Conservation (phyloP, 768 basidiomycete genomes). For the Ephemerocybe angulata region DNA sequence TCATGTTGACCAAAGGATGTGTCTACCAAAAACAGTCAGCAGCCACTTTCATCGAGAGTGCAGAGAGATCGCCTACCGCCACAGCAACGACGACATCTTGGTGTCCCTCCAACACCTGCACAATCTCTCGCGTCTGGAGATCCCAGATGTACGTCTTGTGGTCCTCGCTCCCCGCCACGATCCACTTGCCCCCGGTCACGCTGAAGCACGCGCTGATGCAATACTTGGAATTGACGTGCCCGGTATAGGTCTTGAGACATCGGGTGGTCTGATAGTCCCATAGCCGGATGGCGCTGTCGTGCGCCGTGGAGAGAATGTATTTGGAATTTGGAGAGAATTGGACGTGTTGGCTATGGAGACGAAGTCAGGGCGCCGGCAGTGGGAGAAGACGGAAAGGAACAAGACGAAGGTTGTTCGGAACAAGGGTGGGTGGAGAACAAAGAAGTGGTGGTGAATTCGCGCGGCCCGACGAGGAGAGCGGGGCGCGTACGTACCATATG, state of each 20-base stretch:
- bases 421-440: not conserved
- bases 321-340: constrained; percentile 95
- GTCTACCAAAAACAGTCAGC: constrained; percentile 43
- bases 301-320: constrained; percentile 90
- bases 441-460: not conserved
- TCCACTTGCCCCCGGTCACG: constrained; percentile 84
- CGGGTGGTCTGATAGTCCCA: constrained; percentile 94
- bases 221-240: constrained; percentile 79
- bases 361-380: not conserved
- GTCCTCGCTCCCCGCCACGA: constrained; percentile 90
- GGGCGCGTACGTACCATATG: constrained; percentile 52
- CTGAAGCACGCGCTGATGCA: constrained; percentile 84
- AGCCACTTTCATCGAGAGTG: constrained; percentile 7
- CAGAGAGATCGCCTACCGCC: constrained; percentile 45
- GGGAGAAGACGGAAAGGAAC: not conserved
- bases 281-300: constrained; percentile 88
- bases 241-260: constrained; percentile 85
- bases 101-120: constrained; percentile 72
- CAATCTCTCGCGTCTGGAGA: constrained; percentile 79
- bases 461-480: not conserved
- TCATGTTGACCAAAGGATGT: constrained; percentile 81
- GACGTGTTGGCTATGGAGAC: constrained; percentile 67
- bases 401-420: not conserved
- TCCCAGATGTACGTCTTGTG: constrained; percentile 90
- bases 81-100: constrained; percentile 77